Evolutionary conservation across 208 protist genomes (phyloP), one percentile per base, ranked within the genome.

Genomic region (Trypanosoma congolense): DNA sequence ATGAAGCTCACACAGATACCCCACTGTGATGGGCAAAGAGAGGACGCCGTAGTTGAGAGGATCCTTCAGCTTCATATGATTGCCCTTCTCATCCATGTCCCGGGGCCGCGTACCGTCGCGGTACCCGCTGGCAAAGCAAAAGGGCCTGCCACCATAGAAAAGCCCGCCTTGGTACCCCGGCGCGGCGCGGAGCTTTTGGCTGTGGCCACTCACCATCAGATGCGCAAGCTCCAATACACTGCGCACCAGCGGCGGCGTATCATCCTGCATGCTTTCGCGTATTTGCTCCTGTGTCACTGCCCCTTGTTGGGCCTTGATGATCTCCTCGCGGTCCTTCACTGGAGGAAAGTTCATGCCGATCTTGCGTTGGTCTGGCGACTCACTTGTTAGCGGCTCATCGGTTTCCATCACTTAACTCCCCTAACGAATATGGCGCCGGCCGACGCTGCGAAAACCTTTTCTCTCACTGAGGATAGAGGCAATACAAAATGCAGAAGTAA

Each of bases 71-170:
- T 75, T 73, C 76, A 93, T 73, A 66, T 84, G 75, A 65, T 93
- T 90, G 8, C 80, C 81, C 57, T 90, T 89, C 60, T 93, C 86
- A n/a, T 93, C 81, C 61, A 75, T 70, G 26, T 90, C 80, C 21
- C 70, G 61, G 9, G 80, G 75, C 1, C 80, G 79, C 16, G 50
- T 70, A 2, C 77, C 61, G 62, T 93, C 82, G 24, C 86, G 79
- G 65, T 83, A 90, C 14, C 86, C 86, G 54, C 77, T 80, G 6
- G 86, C 70, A 53, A 89, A 90, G 65, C 86, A 93, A 55, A 77
- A 93, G 0, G 82, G 82, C 30, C 73, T 63, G 21, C 83, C 82
- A 25, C 76, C 68, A 62, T 89, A 84, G 46, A 89, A 89, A 5
- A 93, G 70, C 8, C 86, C 86, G 9, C 83, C 82, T 31, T 87